A percentile compares a stretch with the other conserved stretches of the same genome.
phyloP scores from a whole-genome alignment of 2,329 filamentous ascomycete species.

The Xylariaceae sp. region DNA sequence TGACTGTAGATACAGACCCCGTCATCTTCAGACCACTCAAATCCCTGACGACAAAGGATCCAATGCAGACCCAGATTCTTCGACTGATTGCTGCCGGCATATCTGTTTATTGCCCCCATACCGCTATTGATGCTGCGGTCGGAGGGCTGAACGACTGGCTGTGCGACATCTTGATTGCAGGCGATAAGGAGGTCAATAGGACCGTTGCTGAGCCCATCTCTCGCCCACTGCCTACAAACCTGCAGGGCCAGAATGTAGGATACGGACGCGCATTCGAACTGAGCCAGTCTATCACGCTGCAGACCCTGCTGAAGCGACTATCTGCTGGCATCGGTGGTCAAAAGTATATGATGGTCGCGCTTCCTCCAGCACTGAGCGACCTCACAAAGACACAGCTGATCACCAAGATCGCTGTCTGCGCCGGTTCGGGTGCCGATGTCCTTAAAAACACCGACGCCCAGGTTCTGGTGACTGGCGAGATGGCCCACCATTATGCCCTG shows the following conservation, averaged over 20 bases:
- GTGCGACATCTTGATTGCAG: slow-evolving; percentile 70
- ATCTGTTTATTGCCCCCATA: slow-evolving; percentile 94
- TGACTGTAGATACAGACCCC: slow-evolving; percentile 56
- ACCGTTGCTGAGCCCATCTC: slow-evolving; percentile 42
- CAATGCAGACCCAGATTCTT: slow-evolving; percentile 81
- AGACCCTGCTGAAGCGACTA: slow-evolving; percentile 45
- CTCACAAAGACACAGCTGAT: slow-evolving; percentile 39
- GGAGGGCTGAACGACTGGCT: slow-evolving; percentile 92
- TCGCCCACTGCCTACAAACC: slow-evolving; percentile 36
- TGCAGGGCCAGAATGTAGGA: slow-evolving; percentile 39
- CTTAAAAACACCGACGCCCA: slow-evolving; percentile 68
- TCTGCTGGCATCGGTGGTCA: slow-evolving; percentile 65
- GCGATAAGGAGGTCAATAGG: slow-evolving; percentile 30
- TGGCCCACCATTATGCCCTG: slow-evolving; percentile 88
- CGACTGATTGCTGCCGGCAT: slow-evolving; percentile 79
- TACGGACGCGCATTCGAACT: slow-evolving; percentile 49
- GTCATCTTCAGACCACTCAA: slow-evolving; percentile 95
- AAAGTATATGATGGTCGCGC: slow-evolving; percentile 44
- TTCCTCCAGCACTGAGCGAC: slow-evolving; percentile 37
- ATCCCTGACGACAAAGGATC: slow-evolving; percentile 74
- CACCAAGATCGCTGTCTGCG: slow-evolving; percentile 74
- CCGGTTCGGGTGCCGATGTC: slow-evolving; percentile 77
- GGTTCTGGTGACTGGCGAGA: slow-evolving; percentile 83
- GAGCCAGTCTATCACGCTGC: slow-evolving; percentile 33
- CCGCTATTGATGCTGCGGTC: slow-evolving; percentile 81